Evolutionary conservation across 202 grass and related monocot species (phyloP), one percentile per base, ranked within the genome.

Genomic region (Setaria viridis): DNA sequence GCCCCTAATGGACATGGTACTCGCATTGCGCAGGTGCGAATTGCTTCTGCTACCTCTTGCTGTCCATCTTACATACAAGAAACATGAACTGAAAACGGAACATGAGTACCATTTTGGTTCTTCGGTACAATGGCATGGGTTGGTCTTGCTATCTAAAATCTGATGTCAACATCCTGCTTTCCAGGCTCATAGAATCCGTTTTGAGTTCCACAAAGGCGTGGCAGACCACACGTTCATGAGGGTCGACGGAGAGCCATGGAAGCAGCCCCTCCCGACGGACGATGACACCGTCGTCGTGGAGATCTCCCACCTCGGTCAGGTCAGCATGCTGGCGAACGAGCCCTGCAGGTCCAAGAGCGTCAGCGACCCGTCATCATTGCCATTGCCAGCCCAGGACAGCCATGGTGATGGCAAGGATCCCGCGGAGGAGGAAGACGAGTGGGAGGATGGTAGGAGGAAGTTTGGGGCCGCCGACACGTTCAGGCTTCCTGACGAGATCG

Each of bases 201-300:
- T 98, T 0, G 91, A 95, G 84, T 98, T 95, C 71, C 90, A 87
- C 82, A 89, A 94, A 80, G 96, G 86, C 3, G 86, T 62, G 2
- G 78, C 90, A 3, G 82, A 91, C 0, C 81, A 93, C 57, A 92
- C 96, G 3, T 98, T 86, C 88, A 98, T 98, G 96, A 91, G 93
- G 72, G 74, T 98, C 5, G 96, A 98, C 0, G 96, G 96, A 41
- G 96, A 98, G 76, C 96, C 96, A 1, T 98, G 96, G 96, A 98
- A 95, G 85, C 93, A 98, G 75, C 96, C 96, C 9, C 86, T 98
- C 35, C 96, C 93, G 0, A 83, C 53, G 29, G 90, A 98, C 16
- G 90, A 94, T 0, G 88, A 92, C 81, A 88, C 87, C 0, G 88
- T 98, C 0, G 90, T 98, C 0, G 90, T 98, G 25, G 93, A 98